Conservation (phyloP, 768 basidiomycete species). For the Omphalotus guepiniiformis region DNA sequence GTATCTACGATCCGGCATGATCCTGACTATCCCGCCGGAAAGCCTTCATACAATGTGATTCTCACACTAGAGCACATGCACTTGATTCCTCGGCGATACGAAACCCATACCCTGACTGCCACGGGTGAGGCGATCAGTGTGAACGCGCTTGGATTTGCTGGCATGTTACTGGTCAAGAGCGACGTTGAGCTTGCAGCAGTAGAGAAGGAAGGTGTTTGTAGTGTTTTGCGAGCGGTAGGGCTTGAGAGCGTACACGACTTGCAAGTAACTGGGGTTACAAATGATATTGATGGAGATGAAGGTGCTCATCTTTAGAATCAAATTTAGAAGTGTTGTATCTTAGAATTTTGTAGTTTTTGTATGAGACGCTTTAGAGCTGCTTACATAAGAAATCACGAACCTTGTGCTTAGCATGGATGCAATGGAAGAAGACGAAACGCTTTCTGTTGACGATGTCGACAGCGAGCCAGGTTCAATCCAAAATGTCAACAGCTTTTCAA, state of each 20-base stretch:
- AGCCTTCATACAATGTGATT: conserved; percentile 80
- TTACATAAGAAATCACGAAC: neutral
- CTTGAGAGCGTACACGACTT: conserved; percentile 64
- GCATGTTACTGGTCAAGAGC: conserved; percentile 85
- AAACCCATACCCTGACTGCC: conserved; percentile 48
- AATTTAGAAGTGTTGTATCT: too few relatives aligned
- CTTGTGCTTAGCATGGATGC: neutral
- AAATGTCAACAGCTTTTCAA: neutral
- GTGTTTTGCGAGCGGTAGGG: conserved; percentile 61
- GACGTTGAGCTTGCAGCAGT: conserved; percentile 70
- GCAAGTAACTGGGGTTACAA: conserved; percentile 48
- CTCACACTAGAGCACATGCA: conserved; percentile 83
- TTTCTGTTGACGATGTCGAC: conserved; percentile 9
- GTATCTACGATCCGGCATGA: conserved; percentile 72
- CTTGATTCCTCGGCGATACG: conserved; percentile 72
- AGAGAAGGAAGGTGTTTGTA: conserved; percentile 55
- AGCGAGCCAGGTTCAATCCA: conserved; percentile 2
- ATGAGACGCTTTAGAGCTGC: neutral
- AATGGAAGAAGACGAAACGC: conserved; percentile 9
- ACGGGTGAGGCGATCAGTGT: conserved; percentile 62
- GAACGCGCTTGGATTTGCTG: conserved; percentile 88
- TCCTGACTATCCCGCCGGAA: conserved; percentile 54
- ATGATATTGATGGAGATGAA: conserved; percentile 26
- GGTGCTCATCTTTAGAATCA: neutral
- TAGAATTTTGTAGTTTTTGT: neutral